Evolutionary conservation across 2,329 filamentous ascomycete genomes (phyloP).

Genomic region (Talaromyces sp.): DNA sequence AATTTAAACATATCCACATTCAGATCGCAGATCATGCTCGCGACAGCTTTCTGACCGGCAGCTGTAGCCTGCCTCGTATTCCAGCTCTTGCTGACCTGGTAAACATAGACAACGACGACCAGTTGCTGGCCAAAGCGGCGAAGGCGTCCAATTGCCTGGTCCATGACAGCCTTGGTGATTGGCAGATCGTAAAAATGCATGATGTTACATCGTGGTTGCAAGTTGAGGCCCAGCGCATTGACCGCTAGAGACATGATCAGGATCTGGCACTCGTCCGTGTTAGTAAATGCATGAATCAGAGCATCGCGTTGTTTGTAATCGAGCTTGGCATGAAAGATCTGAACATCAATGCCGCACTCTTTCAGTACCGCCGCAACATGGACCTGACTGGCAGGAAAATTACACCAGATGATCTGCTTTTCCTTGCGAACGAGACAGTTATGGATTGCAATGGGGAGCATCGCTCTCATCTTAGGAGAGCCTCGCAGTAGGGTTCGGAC

Average conservation of each 20-base stretch:
- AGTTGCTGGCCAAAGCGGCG: not conserved
- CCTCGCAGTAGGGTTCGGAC: conserved; percentile 4
- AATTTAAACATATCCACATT: conserved; percentile 5
- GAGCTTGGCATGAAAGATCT: not conserved
- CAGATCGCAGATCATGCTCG: not conserved
- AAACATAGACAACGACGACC: conserved; percentile 4
- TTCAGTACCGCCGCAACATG: not conserved
- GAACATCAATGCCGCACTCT: conserved; percentile 6
- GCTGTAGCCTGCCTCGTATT: not conserved
- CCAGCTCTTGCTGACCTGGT: not conserved
- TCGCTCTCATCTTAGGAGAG: conserved; percentile 9
- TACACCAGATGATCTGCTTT: conserved; percentile 12
- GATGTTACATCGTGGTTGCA: not conserved
- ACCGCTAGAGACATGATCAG: conserved; percentile 3
- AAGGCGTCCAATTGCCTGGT: conserved; percentile 9
- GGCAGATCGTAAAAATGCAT: conserved; percentile 8
- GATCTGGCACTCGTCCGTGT: not conserved
- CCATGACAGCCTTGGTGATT: not conserved
- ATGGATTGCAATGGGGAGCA: conserved; percentile 1
- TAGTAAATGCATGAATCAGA: not conserved
- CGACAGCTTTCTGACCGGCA: not conserved
- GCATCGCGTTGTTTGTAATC: not conserved
- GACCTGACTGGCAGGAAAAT: not conserved
- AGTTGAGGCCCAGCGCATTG: not conserved
- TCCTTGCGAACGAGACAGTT: not conserved